Evolutionary conservation across 208 protist genomes (phyloP).

Genomic region (Acanthamoeba lenticulata): DNA sequence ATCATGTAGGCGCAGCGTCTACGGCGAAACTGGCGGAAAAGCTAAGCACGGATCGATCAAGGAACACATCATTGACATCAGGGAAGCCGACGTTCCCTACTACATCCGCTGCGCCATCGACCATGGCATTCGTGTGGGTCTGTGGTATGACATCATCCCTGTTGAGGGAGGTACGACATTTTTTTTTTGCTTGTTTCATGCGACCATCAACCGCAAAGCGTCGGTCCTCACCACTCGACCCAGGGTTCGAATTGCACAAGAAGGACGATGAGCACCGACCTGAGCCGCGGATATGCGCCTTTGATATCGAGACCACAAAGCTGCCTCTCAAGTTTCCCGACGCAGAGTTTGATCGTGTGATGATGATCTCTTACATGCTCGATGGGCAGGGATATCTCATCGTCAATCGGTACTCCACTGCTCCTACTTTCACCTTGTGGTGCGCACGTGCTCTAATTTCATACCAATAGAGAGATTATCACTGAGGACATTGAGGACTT

Average conservation of each 20-base stretch:
- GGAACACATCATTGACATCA: slow-evolving; percentile 96
- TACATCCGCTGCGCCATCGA: slow-evolving; percentile 98
- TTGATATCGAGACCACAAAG: slow-evolving; percentile 99
- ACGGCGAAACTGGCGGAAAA: slow-evolving; percentile 74
- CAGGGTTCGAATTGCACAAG: slow-evolving; percentile 46
- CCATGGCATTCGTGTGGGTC: slow-evolving; percentile 91
- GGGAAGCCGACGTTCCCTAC: slow-evolving; percentile 99
- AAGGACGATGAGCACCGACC: slow-evolving; percentile 91
- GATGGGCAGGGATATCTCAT: slow-evolving; percentile 98
- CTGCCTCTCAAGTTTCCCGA: slow-evolving; percentile 99
- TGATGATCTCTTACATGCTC: slow-evolving; percentile 99
- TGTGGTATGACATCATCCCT: slow-evolving; percentile 95
- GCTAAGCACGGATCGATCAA: slow-evolving; percentile 84
- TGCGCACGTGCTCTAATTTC: background rate
- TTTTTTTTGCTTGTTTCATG: no score
- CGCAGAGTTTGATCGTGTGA: slow-evolving; percentile 96
- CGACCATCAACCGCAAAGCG: background rate
- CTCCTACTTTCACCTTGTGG: background rate
- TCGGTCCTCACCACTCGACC: background rate
- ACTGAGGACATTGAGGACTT: slow-evolving; percentile 98
- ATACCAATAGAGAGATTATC: slow-evolving; percentile 97
- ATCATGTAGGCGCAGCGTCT: slow-evolving; percentile 81
- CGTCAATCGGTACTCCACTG: slow-evolving; percentile 90
- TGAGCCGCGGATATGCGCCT: slow-evolving; percentile 93
- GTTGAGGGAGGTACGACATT: background rate